Evolutionary conservation across 192 early-diverging fungal species (phyloP).

Genomic region (Chytriomyces confervae): DNA sequence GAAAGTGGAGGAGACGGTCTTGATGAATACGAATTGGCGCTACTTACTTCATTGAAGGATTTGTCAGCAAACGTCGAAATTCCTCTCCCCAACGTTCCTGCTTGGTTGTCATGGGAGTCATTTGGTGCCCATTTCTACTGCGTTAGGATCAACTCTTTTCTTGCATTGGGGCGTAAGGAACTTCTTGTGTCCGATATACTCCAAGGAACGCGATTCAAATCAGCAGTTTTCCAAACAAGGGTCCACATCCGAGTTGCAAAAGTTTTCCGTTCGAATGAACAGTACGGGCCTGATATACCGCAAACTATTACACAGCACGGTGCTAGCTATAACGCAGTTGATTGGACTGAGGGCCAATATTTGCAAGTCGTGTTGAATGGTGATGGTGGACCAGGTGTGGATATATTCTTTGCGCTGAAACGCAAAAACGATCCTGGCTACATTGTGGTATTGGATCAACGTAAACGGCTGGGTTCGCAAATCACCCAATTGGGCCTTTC

Average conservation of each 20-base stretch:
- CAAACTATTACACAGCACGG: constrained; percentile 17
- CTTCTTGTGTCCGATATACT: constrained; percentile 3
- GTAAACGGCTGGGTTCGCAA: constrained; percentile 22
- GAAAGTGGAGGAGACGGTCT: constrained; percentile 7
- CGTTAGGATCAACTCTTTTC: constrained; percentile 35
- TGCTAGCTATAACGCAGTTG: not conserved
- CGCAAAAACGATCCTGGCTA: constrained; percentile 20
- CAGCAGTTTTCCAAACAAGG: not conserved
- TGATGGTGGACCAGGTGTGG: constrained; percentile 12
- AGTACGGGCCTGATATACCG: not conserved
- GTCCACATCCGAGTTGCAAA: not conserved
- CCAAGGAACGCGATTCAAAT: not conserved
- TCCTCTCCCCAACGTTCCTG: constrained; percentile 16
- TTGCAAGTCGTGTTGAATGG: constrained; percentile 23
- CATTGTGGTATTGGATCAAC: constrained; percentile 30
- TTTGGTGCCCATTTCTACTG: constrained; percentile 39
- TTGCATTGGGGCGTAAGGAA: not conserved
- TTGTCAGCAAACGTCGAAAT: constrained; percentile 16
- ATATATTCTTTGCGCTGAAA: constrained; percentile 36
- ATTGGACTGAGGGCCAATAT: constrained; percentile 4
- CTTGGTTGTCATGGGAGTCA: constrained; percentile 33
- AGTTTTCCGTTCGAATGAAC: not conserved
- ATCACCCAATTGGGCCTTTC: constrained; percentile 8
- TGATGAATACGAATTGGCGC: constrained; percentile 20
- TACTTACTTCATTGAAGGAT: constrained; percentile 11